Evolutionary conservation across 768 basidiomycete species (phyloP).

Genomic region (Amanita jacksonii): DNA sequence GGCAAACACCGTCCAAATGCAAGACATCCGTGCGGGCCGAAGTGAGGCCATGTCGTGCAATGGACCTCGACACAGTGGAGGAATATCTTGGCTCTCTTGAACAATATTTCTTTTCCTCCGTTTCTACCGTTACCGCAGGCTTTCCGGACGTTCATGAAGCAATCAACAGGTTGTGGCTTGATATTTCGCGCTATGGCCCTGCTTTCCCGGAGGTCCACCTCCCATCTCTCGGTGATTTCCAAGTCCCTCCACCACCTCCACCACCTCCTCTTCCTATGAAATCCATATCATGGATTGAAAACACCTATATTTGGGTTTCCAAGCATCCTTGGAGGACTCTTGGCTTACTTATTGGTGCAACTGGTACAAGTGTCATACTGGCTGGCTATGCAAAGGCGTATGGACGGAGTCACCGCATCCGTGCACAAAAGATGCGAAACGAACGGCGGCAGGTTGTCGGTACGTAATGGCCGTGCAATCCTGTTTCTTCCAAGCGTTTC

Average conservation of each 20-base stretch:
- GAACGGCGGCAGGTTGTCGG: conserved; percentile 66
- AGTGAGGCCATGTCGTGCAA: neutral
- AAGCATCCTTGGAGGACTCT: conserved; percentile 55
- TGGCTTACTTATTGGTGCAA: conserved; percentile 42
- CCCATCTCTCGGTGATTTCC: conserved; percentile 60
- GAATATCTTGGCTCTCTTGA: conserved; percentile 61
- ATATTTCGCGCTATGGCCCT: conserved; percentile 71
- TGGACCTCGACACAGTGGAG: conserved; percentile 43
- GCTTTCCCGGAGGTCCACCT: conserved; percentile 41
- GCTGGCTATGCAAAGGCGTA: conserved; percentile 41
- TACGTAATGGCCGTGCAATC: conserved; percentile 24
- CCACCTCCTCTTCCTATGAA: conserved; percentile 53
- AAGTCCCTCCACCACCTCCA: conserved; percentile 52
- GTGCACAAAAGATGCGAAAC: conserved; percentile 35
- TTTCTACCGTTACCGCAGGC: conserved; percentile 47
- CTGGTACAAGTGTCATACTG: conserved; percentile 50
- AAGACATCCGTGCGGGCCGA: neutral
- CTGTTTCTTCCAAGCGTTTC: neutral
- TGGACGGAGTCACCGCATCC: conserved; percentile 25
- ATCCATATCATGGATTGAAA: conserved; percentile 35
- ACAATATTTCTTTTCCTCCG: conserved; percentile 46
- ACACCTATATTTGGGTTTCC: conserved; percentile 40
- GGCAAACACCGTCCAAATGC: neutral
- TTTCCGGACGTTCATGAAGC: conserved; percentile 58
- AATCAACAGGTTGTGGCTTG: conserved; percentile 62